Percentiles rank a stretch among this genome's conserved stretches.
phyloP scores from a whole-genome alignment of 192 early-diverging fungal genomes.

The Neocallimastix lanati region DNA sequence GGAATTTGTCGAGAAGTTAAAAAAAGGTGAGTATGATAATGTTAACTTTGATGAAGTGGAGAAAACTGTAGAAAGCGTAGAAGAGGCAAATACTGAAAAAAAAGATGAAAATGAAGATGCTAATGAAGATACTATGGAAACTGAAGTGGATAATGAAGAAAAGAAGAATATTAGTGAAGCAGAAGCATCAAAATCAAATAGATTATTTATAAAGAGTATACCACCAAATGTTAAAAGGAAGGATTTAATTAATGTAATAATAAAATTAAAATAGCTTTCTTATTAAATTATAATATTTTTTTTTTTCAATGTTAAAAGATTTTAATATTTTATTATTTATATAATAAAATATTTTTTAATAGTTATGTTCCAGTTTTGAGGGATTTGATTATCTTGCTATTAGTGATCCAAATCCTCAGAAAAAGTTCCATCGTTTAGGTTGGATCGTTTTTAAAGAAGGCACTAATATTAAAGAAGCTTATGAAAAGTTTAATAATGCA shows the following conservation, averaged over 20 bases:
- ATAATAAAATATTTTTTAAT: too few relatives aligned
- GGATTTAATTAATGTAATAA: slow-evolving; percentile 39
- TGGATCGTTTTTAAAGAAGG: slow-evolving; percentile 80
- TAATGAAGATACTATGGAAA: background rate
- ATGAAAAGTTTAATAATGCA: slow-evolving; percentile 38
- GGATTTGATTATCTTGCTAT: slow-evolving; percentile 73
- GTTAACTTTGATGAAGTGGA: background rate
- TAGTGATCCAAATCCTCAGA: slow-evolving; percentile 65
- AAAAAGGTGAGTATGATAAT: background rate
- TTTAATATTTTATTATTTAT: too few relatives aligned
- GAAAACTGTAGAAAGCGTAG: background rate
- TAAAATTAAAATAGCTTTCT: too few relatives aligned
- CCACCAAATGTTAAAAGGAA: slow-evolving; percentile 45
- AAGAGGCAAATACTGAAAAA: background rate
- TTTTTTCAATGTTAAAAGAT: too few relatives aligned
- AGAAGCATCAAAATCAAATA: slow-evolving; percentile 14
- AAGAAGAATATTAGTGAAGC: slow-evolving; percentile 1
- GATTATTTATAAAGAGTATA: slow-evolving; percentile 68
- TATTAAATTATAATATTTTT: too few relatives aligned
- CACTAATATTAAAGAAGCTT: slow-evolving; percentile 58
- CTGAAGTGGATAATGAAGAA: slow-evolving; percentile 14
- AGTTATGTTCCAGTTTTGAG: slow-evolving; percentile 45
- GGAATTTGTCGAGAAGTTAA: background rate
- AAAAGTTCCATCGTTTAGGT: slow-evolving; percentile 72
- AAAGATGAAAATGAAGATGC: slow-evolving; percentile 8